Base-by-base conservation (phyloP, 768 basidiomycete genomes). In the Naganishia vishniacii region DNA sequence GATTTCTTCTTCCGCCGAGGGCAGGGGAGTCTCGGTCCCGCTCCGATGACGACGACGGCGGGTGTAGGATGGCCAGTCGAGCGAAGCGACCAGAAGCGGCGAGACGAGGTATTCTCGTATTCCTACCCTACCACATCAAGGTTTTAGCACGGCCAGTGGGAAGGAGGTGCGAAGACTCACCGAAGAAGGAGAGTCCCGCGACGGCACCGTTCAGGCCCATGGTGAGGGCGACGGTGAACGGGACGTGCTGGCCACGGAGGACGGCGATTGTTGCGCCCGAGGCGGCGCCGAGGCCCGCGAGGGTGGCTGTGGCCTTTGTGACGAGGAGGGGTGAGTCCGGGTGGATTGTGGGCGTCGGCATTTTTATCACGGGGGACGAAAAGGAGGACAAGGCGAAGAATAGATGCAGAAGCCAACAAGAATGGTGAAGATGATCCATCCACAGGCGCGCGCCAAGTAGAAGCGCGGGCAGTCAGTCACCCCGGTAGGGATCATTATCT, bases 81-180 rank as follows among this genome's bases (percentile, higher is more conserved):
- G 71, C 0, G 76, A 75, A 25, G 77, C 76, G 9, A 81, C 78
- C 45, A 90, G 77, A 1, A 83, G 63, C 0, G 91, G 91, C 47
- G 83, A 83, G 53, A 90, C 78, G n/a, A 83, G 71, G 71, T 85
- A 88, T 80, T 91, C 91, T 65, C 89, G 83, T 59, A 87, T 73
- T 64, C 84, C 91, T 91, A 46, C 42, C 26, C 45, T n/a, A 4
- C n/a, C 49, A 31, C 48, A 29, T 48, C 48, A 29, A 16, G 18
- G 18, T 13, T 26, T 6, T 48, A 6, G 25, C 20, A 26, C 20
- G 47, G 13, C 7, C 6, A 5, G 47, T 12, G 26, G 5, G 47
- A n/a, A n/a, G n/a, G n/a, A n/a, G n/a, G n/a, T n/a, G n/a, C 7
- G 42, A 15, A 11, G 31, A 79, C 86, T 60, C 65, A 91, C 91